phyloP scores from a whole-genome alignment of 2,329 filamentous ascomycete species.

The Penicillium janthinellum region DNA sequence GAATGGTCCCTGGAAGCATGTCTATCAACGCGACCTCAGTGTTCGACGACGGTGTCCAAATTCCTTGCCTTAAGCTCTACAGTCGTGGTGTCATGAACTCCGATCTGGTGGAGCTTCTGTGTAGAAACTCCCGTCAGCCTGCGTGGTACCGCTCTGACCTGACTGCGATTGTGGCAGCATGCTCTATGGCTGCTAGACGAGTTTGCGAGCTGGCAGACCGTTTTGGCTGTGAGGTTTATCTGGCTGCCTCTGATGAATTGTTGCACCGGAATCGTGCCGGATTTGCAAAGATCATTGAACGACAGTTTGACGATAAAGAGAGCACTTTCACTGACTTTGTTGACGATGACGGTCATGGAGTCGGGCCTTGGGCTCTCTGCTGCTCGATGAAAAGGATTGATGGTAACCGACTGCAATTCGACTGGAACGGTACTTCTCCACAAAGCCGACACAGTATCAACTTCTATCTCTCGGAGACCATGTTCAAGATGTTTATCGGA shows the following conservation, averaged over 20 bases:
- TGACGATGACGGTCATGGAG: constrained; percentile 51
- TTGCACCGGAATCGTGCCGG: constrained; percentile 49
- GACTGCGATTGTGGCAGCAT: constrained; percentile 51
- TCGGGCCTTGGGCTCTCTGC: constrained; percentile 50
- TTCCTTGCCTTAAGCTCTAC: constrained; percentile 53
- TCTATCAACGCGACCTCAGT: constrained; percentile 52
- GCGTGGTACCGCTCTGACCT: constrained; percentile 54
- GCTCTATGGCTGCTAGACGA: constrained; percentile 48
- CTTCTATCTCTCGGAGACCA: constrained; percentile 52
- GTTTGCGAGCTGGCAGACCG: constrained; percentile 50
- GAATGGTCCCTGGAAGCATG: constrained; percentile 55
- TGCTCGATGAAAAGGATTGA: constrained; percentile 51
- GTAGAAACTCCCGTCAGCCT: constrained; percentile 52
- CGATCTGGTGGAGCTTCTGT: constrained; percentile 49
- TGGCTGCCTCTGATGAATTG: constrained; percentile 49
- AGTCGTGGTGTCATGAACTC: constrained; percentile 47
- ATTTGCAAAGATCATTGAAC: constrained; percentile 50
- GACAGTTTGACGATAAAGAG: constrained; percentile 47
- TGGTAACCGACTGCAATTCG: constrained; percentile 48
- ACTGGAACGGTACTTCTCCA: constrained; percentile 53
- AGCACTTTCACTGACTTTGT: constrained; percentile 54
- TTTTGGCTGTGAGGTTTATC: constrained; percentile 49
- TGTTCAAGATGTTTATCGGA: constrained; percentile 57
- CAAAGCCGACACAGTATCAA: constrained; percentile 53
- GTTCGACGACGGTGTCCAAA: constrained; percentile 55